Evolutionary conservation across 441 rosid genomes (phyloP).

Genomic region (Dalechampia spathulata): DNA sequence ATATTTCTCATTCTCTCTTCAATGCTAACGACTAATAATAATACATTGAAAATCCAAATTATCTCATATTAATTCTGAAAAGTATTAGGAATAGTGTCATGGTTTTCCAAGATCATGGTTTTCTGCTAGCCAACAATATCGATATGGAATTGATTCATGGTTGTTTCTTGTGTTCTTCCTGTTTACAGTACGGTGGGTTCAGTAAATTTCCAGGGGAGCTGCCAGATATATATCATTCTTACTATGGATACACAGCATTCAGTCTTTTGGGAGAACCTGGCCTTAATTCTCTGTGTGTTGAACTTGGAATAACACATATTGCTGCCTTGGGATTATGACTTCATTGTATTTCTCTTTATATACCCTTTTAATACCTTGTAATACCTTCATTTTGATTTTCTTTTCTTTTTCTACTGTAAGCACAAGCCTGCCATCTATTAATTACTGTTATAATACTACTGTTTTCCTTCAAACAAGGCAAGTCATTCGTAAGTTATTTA

Average conservation of each 20-base stretch:
- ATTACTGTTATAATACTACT: too few species aligned
- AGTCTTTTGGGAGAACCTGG: slow-evolving; percentile 82
- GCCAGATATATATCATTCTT: slow-evolving; percentile 87
- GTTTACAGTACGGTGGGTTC: slow-evolving; percentile 73
- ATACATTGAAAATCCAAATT: too few species aligned
- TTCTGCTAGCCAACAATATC: too few species aligned
- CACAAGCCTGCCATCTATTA: neutral
- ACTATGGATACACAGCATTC: slow-evolving; percentile 74
- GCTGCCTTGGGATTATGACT: slow-evolving; percentile 39
- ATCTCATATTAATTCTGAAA: too few species aligned
- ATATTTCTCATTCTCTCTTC: too few species aligned
- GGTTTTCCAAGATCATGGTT: too few species aligned
- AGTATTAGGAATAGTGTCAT: too few species aligned
- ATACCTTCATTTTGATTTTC: neutral
- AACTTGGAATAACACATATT: slow-evolving; percentile 59
- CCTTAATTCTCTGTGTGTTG: slow-evolving; percentile 53
- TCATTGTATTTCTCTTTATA: neutral
- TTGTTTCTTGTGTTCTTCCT: too few species aligned
- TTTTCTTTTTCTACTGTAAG: neutral
- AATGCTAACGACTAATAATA: too few species aligned
- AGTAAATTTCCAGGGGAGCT: slow-evolving; percentile 53
- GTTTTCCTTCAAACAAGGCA: too few species aligned
- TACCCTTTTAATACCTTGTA: neutral
- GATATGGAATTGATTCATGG: too few species aligned
- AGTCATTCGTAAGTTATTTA: too few species aligned